These are phyloP conservation scores for Xylaria bambusicola DNA, from an alignment of 495 filamentous ascomycete species.

Conservation along the genomic window DNA sequence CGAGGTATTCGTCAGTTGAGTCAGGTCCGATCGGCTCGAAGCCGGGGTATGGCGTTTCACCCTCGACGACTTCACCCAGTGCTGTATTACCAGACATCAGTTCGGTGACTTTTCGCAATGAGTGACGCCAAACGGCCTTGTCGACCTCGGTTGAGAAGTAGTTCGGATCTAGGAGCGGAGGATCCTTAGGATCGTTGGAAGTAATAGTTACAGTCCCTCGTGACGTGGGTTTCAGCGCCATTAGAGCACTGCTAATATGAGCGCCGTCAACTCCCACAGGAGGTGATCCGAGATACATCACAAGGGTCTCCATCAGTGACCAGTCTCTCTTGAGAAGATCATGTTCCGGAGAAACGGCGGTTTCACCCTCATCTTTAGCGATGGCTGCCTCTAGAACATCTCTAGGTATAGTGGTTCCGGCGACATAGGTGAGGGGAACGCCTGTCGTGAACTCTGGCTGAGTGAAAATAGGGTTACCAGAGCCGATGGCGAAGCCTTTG, in stretches of 20 bases:
- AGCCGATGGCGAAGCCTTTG: conserved; percentile 34
- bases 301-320: conserved; percentile 19
- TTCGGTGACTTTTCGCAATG: not conserved
- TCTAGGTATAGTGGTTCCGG: conserved; percentile 21
- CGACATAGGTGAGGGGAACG: conserved; percentile 32
- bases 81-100: conserved; percentile 19
- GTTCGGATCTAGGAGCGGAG: conserved; percentile 47
- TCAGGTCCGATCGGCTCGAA: conserved; percentile 15
- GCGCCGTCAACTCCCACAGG: conserved; percentile 40
- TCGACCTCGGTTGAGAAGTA: conserved; percentile 41
- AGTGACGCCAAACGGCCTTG: conserved; percentile 19
- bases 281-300: conserved; percentile 12
- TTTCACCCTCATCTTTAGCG: conserved; percentile 29
- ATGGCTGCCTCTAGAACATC: conserved; percentile 33
- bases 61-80: conserved; percentile 16
- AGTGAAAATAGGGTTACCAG: conserved; percentile 28
- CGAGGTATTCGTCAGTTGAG: conserved; percentile 24
- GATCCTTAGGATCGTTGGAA: conserved; percentile 30
- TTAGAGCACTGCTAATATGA: conserved; percentile 35
- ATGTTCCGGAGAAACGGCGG: conserved; percentile 13
- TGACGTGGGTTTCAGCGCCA: conserved; percentile 41
- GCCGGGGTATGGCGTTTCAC: conserved; percentile 15
- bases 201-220: conserved; percentile 44
- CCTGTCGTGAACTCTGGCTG: conserved; percentile 36
- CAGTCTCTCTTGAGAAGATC: conserved; percentile 19